Conservation (phyloP, 495 filamentous ascomycete species). For the Penicillium desertorum region DNA sequence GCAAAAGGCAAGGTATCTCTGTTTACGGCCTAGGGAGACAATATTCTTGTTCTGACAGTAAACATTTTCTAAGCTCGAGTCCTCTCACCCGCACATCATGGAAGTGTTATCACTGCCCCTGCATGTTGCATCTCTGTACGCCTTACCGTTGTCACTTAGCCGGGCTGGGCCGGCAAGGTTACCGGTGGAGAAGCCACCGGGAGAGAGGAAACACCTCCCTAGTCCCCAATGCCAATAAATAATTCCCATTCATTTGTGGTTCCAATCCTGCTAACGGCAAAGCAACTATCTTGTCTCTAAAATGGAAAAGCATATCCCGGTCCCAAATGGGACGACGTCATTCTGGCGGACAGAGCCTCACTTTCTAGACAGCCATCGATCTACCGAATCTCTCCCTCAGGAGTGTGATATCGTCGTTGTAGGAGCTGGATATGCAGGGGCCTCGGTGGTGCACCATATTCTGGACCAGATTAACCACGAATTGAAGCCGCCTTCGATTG, state of each 20-base stretch:
- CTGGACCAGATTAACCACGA: conserved; percentile 40
- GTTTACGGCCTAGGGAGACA: too few relatives aligned
- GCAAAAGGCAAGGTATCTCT: background rate
- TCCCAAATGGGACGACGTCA: conserved; percentile 58
- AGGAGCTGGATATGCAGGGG: conserved; percentile 71
- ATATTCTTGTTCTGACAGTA: background rate
- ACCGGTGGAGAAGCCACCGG: conserved; percentile 4
- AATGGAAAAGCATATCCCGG: conserved; percentile 26
- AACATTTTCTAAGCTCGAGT: background rate
- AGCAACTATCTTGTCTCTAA: background rate
- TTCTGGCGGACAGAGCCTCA: conserved; percentile 72
- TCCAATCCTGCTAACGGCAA: background rate
- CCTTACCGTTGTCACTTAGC: background rate
- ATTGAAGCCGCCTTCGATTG: conserved; percentile 43
- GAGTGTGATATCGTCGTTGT: conserved; percentile 66
- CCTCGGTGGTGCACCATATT: conserved; percentile 64
- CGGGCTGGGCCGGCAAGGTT: background rate
- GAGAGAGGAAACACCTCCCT: background rate
- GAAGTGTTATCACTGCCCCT: background rate
- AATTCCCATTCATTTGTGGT: background rate
- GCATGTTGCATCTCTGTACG: background rate
- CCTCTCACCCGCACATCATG: background rate
- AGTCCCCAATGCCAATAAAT: background rate
- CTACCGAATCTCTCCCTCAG: conserved; percentile 62
- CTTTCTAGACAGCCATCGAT: conserved; percentile 54